Conservation (phyloP, 2,329 filamentous ascomycete genomes). For the Neobulgaria alba region DNA sequence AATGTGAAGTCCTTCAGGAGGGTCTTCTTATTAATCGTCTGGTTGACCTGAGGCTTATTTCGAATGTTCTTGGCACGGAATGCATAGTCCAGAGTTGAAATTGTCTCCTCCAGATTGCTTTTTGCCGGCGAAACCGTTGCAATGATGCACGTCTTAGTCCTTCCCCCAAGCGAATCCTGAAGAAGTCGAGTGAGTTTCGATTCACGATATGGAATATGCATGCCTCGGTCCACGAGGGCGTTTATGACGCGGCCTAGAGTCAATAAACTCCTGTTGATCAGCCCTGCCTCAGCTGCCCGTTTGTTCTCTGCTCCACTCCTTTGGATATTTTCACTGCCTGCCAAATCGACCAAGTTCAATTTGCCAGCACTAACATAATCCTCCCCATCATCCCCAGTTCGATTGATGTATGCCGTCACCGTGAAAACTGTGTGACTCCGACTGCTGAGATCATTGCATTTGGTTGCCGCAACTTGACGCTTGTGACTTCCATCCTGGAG, state of each 20-base stretch:
- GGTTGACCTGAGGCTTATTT: conserved; percentile 94
- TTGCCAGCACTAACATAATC: conserved; percentile 89
- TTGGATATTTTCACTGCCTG: conserved; percentile 96
- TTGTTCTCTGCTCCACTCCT: conserved; percentile 97
- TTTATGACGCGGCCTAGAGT: conserved; percentile 97
- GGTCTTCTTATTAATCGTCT: conserved; percentile 86
- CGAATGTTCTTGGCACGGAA: conserved; percentile 98
- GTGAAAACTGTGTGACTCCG: conserved; percentile 97
- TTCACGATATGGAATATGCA: conserved; percentile 86
- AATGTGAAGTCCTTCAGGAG: conserved; percentile 79
- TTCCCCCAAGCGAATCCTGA: conserved; percentile 91
- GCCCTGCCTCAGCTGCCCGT: conserved; percentile 83
- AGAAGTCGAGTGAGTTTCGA: conserved; percentile 91
- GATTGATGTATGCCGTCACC: conserved; percentile 84
- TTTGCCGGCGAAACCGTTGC: conserved; percentile 92
- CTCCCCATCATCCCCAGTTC: conserved; percentile 71
- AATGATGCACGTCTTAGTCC: conserved; percentile 98
- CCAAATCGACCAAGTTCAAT: conserved; percentile 91
- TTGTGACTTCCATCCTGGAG: conserved; percentile 85
- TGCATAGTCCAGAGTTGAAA: conserved; percentile 95
- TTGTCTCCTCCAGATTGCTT: conserved; percentile 94
- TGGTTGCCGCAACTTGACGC: conserved; percentile 97
- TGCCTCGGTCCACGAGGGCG: conserved; percentile 79
- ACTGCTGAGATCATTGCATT: conserved; percentile 96
- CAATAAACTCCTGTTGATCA: conserved; percentile 96